These are phyloP conservation scores for Komagataella phaffii DNA, from an alignment of 805 yeast genomes.

Conservation along the genomic window DNA sequence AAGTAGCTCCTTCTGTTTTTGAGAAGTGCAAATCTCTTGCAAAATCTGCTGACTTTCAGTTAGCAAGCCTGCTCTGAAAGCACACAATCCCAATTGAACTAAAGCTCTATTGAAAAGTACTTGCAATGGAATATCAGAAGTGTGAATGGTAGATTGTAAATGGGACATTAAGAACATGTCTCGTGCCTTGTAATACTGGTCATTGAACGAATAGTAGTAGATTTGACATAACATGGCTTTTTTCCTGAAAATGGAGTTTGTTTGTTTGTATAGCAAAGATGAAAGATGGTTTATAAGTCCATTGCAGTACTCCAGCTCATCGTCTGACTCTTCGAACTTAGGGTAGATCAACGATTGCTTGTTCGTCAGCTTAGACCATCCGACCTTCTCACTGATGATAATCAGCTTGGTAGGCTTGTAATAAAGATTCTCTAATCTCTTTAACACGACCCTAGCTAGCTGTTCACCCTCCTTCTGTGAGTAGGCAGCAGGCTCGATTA, in stretches of 20 bases:
- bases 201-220: slow-evolving; percentile 85
- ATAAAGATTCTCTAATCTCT: slow-evolving; percentile 86
- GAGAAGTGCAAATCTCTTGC: slow-evolving; percentile 77
- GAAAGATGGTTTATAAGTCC: slow-evolving; percentile 53
- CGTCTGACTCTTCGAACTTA: slow-evolving; percentile 10
- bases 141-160: slow-evolving; percentile 69
- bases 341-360: slow-evolving; percentile 22
- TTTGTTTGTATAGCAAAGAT: slow-evolving; percentile 50
- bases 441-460: slow-evolving; percentile 60
- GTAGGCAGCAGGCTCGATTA: slow-evolving; percentile 28
- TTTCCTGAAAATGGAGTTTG: slow-evolving; percentile 58
- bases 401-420: slow-evolving; percentile 79
- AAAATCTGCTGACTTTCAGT: slow-evolving; percentile 78
- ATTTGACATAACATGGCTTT: slow-evolving; percentile 77
- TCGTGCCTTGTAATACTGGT: slow-evolving; percentile 72
- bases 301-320: slow-evolving; percentile 25
- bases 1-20: slow-evolving; percentile 78
- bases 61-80: slow-evolving; percentile 82
- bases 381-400: slow-evolving; percentile 48
- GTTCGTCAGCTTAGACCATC: slow-evolving; percentile 49
- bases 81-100: slow-evolving; percentile 91
- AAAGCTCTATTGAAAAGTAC: slow-evolving; percentile 89
- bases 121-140: slow-evolving; percentile 78
- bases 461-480: slow-evolving; percentile 37
- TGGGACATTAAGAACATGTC: slow-evolving; percentile 82